A percentile compares a stretch with the other conserved stretches of the same genome.
phyloP scores from a whole-genome alignment of 2,329 filamentous ascomycete genomes.

The Hypoxylon sp. region DNA sequence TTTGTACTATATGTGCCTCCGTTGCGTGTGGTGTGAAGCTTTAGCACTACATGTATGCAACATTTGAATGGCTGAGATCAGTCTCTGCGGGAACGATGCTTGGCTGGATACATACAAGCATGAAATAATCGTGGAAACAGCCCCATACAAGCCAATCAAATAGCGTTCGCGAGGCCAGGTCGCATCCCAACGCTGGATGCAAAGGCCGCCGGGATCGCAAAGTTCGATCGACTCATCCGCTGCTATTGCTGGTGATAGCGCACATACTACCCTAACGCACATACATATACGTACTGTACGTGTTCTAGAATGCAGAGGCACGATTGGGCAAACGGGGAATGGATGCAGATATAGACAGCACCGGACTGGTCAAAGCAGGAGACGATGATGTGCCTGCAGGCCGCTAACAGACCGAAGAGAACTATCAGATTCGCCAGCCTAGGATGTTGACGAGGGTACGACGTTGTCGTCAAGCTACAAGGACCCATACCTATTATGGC shows the following conservation, averaged over 20 bases:
- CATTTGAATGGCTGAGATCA: constrained; percentile 28
- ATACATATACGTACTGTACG: constrained; percentile 47
- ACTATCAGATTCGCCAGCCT: constrained; percentile 33
- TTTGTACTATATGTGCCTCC: constrained; percentile 35
- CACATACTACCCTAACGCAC: constrained; percentile 38
- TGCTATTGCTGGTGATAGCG: constrained; percentile 16
- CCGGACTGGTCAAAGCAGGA: constrained; percentile 39
- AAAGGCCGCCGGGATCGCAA: constrained; percentile 41
- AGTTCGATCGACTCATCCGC: constrained; percentile 44
- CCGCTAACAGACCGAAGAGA: constrained; percentile 42
- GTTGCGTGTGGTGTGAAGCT: constrained; percentile 33
- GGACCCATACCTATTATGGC: constrained; percentile 21
- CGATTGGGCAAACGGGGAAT: constrained; percentile 42
- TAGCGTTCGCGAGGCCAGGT: constrained; percentile 20
- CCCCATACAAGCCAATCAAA: constrained; percentile 30
- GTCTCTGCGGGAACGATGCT: constrained; percentile 30
- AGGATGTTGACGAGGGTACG: constrained; percentile 14
- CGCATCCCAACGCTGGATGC: constrained; percentile 34
- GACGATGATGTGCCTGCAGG: constrained; percentile 48
- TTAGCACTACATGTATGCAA: constrained; percentile 25
- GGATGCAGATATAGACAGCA: constrained; percentile 46
- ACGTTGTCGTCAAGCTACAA: constrained; percentile 28
- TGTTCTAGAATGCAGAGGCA: constrained; percentile 47
- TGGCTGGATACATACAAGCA: constrained; percentile 34
- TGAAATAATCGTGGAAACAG: constrained; percentile 27